phyloP scores from a whole-genome alignment of 345 rosid species.

The Citrus mangshanensis region DNA sequence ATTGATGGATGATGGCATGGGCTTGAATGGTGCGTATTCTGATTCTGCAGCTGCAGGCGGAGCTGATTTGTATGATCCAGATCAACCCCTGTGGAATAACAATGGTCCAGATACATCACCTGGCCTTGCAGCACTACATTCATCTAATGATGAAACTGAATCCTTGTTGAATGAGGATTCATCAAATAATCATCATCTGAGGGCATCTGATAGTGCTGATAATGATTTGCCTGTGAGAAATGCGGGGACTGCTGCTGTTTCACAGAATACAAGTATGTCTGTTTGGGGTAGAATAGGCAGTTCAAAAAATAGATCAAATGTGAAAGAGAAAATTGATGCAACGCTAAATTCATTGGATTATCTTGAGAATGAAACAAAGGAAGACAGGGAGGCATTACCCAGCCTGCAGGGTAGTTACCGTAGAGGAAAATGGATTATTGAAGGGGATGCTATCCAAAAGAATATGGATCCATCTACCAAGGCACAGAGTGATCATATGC shows the following conservation, averaged over 20 bases:
- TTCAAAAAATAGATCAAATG: slow-evolving; percentile 39
- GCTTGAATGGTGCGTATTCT: slow-evolving; percentile 53
- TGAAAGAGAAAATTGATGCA: slow-evolving; percentile 56
- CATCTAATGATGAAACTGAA: slow-evolving; percentile 57
- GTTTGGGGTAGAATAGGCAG: slow-evolving; percentile 76
- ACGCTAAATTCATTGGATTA: slow-evolving; percentile 35
- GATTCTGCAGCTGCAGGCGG: slow-evolving; percentile 45
- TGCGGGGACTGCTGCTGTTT: slow-evolving; percentile 28
- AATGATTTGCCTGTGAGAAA: slow-evolving; percentile 36
- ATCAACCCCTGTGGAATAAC: slow-evolving; percentile 93
- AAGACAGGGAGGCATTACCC: slow-evolving; percentile 35
- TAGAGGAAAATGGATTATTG: slow-evolving; percentile 48
- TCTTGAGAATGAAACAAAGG: slow-evolving; percentile 55
- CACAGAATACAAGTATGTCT: slow-evolving; percentile 45
- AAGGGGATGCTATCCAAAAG: slow-evolving; percentile 38
- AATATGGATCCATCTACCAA: slow-evolving; percentile 36
- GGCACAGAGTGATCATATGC: slow-evolving; percentile 39
- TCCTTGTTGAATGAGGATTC: slow-evolving; percentile 45
- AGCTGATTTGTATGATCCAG: slow-evolving; percentile 95
- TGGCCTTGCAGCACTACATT: slow-evolving; percentile 42
- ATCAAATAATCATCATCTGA: slow-evolving; percentile 38
- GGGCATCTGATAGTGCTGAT: slow-evolving; percentile 33
- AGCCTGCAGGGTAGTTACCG: slow-evolving; percentile 33
- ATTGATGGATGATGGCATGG: slow-evolving; percentile 53
- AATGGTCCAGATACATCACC: slow-evolving; percentile 64